phyloP scores from a whole-genome alignment of 1,139 yeast species.

The Kodamaea derodonti region DNA sequence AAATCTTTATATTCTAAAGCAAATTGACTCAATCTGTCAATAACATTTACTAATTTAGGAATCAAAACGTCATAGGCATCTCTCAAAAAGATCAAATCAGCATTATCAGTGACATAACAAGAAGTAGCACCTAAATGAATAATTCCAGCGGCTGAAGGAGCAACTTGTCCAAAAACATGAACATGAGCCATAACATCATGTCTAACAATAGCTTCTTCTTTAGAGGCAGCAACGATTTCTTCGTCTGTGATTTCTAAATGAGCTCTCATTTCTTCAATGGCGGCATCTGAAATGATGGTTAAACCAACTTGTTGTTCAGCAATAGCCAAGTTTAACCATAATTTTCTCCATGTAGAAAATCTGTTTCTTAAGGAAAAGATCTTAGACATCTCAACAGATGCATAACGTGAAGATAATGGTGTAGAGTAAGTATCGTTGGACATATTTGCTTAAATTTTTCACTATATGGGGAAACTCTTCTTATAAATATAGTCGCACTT shows the following conservation, averaged over 20 bases:
- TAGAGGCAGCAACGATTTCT: slow-evolving; percentile 82
- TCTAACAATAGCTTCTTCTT: slow-evolving; percentile 96
- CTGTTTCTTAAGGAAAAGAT: slow-evolving; percentile 91
- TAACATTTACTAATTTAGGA: slow-evolving; percentile 93
- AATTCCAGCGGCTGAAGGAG: slow-evolving; percentile 97
- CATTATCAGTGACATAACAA: slow-evolving; percentile 96
- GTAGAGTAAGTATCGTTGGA: slow-evolving; percentile 73
- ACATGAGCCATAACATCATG: slow-evolving; percentile 99
- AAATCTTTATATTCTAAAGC: slow-evolving; percentile 90
- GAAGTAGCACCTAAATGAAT: slow-evolving; percentile 98
- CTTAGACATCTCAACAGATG: slow-evolving; percentile 93
- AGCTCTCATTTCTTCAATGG: slow-evolving; percentile 76
- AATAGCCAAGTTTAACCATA: slow-evolving; percentile 93
- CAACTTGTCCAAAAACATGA: slow-evolving; percentile 85
- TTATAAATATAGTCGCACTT: slow-evolving; percentile 1
- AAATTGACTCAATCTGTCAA: slow-evolving; percentile 81
- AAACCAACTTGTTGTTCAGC: slow-evolving; percentile 94
- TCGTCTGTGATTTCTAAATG: slow-evolving; percentile 85
- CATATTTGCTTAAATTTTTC: slow-evolving; percentile 7
- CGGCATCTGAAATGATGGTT: slow-evolving; percentile 80
- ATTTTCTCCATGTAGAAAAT: slow-evolving; percentile 96
- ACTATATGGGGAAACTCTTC: slow-evolving; percentile 1
- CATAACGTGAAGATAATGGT: slow-evolving; percentile 94
- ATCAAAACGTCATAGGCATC: slow-evolving; percentile 91
- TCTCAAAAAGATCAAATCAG: slow-evolving; percentile 92